Evolutionary conservation across 1,284 basidiomycete genomes (phyloP).

Genomic region (Pascua sp.): DNA sequence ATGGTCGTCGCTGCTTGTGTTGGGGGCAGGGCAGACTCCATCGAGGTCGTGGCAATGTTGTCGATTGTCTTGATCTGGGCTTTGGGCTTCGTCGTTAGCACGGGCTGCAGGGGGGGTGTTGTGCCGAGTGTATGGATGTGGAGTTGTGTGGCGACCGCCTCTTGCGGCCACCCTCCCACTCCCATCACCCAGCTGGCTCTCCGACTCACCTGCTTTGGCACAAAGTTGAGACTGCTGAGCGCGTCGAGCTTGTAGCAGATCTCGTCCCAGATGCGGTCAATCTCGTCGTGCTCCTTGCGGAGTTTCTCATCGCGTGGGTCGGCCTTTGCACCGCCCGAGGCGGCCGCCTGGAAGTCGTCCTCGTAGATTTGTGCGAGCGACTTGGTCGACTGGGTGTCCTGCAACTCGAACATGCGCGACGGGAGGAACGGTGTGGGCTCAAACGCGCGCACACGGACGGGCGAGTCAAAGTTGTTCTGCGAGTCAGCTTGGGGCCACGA

Average conservation of each 20-base stretch:
- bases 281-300: conserved; percentile 80
- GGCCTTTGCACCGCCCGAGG: conserved; percentile 49
- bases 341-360: conserved; percentile 75
- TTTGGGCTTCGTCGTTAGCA: conserved; percentile 63
- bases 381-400: conserved; percentile 80
- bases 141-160: too few relatives aligned
- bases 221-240: conserved; percentile 89
- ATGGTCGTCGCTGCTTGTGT: conserved; percentile 70
- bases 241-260: conserved; percentile 90
- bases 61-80: conserved; percentile 80
- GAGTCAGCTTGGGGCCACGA: not conserved
- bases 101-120: too few relatives aligned
- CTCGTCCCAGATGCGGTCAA: conserved; percentile 76
- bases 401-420: conserved; percentile 81
- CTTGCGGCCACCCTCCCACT: too few relatives aligned
- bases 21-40: conserved; percentile 89
- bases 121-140: too few relatives aligned
- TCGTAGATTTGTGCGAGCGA: conserved; percentile 96
- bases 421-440: conserved; percentile 88
- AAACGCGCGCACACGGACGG: conserved; percentile 70
- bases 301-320: conserved; percentile 88
- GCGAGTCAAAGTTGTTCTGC: conserved; percentile 77
- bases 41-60: conserved; percentile 75
- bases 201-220: conserved; percentile 66
- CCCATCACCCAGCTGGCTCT: too few relatives aligned